Evolutionary conservation across 2,329 filamentous ascomycete species (phyloP), one percentile per base, ranked within the genome.

Genomic region (Paramyrothecium roridum): DNA sequence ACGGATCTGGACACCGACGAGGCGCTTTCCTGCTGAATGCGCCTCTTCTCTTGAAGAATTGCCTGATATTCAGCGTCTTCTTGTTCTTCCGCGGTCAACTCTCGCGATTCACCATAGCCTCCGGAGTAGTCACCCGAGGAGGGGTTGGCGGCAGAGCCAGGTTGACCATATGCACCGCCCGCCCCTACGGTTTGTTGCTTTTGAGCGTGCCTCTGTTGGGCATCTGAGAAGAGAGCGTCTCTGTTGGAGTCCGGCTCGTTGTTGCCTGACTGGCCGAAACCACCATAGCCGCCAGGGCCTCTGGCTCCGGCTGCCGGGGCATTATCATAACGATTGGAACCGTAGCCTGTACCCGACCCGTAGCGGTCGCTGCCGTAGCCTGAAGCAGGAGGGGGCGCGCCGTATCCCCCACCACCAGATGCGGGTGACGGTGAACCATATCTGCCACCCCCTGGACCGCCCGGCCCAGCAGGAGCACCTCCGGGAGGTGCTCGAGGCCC

Each of bases 51-150:
- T 3, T 63, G 56, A 19, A 88, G 64, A 22, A 74, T 85, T 0
- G 85, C 84, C 56, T 86, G 79, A 13, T 93, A 83, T 57, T 95
- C 87, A 59, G 87, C 73, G 76, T 82, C 76, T 55, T 96, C 91
- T 68, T 91, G 76, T 79, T 85, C 84, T 62, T 97, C 91, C 1
- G 87, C 91, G 0, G 91, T 96, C 61, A 96, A 76, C 70, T 96
- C 85, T 50, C 90, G 84, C 56, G 89, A 82, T 55, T 88, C 86
- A 52, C 90, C 83, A 59, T 86, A 85, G 26, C 80, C 81, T 23
- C 77, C 81, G 56, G 78, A 80, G 13, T 67, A 67, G 37, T 64
- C 67, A 30, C 59, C 61, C 23, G 54, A 46, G 54, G 22, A 12
- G 13, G 21, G 13, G 21, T 21, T n/a, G 6, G 56, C 63, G 21